phyloP scores from a whole-genome alignment of 805 yeast species.

The Saturnispora bothae region DNA sequence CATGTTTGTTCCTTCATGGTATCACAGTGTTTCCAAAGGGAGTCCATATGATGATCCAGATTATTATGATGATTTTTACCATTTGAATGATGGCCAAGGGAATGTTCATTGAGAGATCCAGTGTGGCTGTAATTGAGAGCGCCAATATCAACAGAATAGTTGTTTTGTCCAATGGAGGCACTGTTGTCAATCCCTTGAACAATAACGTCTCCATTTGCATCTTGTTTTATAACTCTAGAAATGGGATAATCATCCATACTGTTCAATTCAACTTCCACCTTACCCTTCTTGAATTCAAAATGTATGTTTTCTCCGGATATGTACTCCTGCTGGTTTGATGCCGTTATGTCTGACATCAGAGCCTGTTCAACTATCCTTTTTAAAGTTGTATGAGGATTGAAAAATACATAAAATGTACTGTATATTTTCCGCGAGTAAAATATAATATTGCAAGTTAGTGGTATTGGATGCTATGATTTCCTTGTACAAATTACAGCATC shows the following conservation, averaged over 20 bases:
- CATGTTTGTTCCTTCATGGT: slow-evolving; percentile 15
- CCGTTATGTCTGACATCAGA: slow-evolving; percentile 1
- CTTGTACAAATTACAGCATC: too few relatives aligned
- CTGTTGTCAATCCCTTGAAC: slow-evolving; percentile 42
- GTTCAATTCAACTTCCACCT: slow-evolving; percentile 36
- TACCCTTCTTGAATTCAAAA: slow-evolving; percentile 16
- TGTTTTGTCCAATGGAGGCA: not conserved
- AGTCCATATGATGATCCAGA: slow-evolving; percentile 10
- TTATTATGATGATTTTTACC: slow-evolving; percentile 7
- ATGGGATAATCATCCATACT: slow-evolving; percentile 60
- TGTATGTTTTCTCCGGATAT: slow-evolving; percentile 19
- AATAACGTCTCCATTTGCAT: slow-evolving; percentile 61
- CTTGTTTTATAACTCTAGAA: slow-evolving; percentile 60
- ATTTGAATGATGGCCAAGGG: slow-evolving; percentile 8
- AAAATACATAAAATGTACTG: not conserved
- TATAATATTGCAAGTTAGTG: too few relatives aligned
- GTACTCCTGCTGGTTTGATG: slow-evolving; percentile 5
- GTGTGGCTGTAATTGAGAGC: not conserved
- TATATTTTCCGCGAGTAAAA: not conserved
- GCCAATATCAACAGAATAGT: not conserved
- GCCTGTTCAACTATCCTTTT: not conserved
- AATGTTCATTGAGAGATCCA: slow-evolving; percentile 12
- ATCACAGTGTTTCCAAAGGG: slow-evolving; percentile 15
- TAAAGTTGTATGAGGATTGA: not conserved
- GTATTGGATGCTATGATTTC: too few relatives aligned